Evolutionary conservation across 371 early-diverging fungal species (phyloP).

Genomic region (Actinomucor elegans): DNA sequence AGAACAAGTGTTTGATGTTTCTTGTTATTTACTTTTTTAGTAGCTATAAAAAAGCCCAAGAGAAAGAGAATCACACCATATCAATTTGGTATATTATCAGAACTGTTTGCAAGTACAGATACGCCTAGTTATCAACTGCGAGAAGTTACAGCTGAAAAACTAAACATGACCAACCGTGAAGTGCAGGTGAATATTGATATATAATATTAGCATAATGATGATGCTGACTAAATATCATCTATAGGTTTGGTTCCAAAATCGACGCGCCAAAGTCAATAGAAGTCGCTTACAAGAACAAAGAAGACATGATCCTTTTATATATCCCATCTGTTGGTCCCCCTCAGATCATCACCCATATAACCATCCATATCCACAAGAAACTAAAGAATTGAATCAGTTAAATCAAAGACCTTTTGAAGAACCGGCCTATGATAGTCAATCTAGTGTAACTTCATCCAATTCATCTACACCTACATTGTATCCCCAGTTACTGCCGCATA

Average conservation of each 20-base stretch:
- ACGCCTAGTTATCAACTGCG: conserved; percentile 89
- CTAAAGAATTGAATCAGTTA: background rate
- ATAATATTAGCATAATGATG: background rate
- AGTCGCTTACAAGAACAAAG: conserved; percentile 20
- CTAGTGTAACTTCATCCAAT: conserved; percentile 32
- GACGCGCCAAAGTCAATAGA: conserved; percentile 35
- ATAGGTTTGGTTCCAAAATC: conserved; percentile 33
- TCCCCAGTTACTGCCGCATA: conserved; percentile 26
- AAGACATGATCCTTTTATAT: conserved; percentile 17
- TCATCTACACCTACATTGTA: conserved; percentile 31
- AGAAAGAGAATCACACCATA: conserved; percentile 76
- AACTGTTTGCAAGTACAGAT: conserved; percentile 73
- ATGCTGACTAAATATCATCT: background rate
- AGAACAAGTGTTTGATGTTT: background rate
- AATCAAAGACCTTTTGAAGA: conserved; percentile 5
- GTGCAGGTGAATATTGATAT: conserved; percentile 69
- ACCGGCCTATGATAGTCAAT: conserved; percentile 18
- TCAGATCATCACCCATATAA: conserved; percentile 3
- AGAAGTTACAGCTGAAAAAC: conserved; percentile 76
- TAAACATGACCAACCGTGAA: conserved; percentile 92
- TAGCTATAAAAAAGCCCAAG: conserved; percentile 54
- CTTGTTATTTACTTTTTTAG: background rate
- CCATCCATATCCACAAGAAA: background rate
- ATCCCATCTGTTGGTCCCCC: conserved; percentile 13
- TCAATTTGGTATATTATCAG: conserved; percentile 66